Conservation (phyloP, 305 asterid genomes). For the Rubia peregrina region DNA sequence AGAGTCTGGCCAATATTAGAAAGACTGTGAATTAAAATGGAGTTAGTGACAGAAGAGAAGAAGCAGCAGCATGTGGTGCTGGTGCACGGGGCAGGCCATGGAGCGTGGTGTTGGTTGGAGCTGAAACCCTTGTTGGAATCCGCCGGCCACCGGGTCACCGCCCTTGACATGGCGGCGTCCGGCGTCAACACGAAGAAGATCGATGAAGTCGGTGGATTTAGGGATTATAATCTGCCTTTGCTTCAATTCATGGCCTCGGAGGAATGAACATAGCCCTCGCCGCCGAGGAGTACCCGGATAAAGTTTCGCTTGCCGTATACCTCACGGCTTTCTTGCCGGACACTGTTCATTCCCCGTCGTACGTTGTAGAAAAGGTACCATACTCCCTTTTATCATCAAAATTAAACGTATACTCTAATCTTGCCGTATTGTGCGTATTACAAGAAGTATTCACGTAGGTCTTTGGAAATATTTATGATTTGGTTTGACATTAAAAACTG, state of each 20-base stretch:
- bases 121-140: slow-evolving; percentile 26
- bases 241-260: slow-evolving; percentile 48
- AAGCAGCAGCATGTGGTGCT: slow-evolving; percentile 39
- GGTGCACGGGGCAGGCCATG: slow-evolving; percentile 56
- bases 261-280: slow-evolving; percentile 47
- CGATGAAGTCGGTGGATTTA: slow-evolving; percentile 22
- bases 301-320: slow-evolving; percentile 37
- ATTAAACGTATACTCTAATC: too few species aligned
- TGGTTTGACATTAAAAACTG: too few species aligned
- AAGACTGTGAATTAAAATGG: background rate
- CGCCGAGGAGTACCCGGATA: slow-evolving; percentile 38
- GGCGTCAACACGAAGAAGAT: slow-evolving; percentile 32
- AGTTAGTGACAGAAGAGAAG: slow-evolving; percentile 1
- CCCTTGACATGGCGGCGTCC: slow-evolving; percentile 44
- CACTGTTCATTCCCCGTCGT: slow-evolving; percentile 9
- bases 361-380: slow-evolving; percentile 8
- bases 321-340: slow-evolving; percentile 31
- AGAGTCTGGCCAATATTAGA: background rate
- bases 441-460: too few species aligned
- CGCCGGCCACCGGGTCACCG: slow-evolving; percentile 31
- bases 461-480: too few species aligned
- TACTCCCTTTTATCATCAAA: too few species aligned
- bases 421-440: too few species aligned
- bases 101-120: slow-evolving; percentile 70
- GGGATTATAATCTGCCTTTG: slow-evolving; percentile 42